phyloP scores from a whole-genome alignment of 345 rosid species.

The Microcos paniculata region DNA sequence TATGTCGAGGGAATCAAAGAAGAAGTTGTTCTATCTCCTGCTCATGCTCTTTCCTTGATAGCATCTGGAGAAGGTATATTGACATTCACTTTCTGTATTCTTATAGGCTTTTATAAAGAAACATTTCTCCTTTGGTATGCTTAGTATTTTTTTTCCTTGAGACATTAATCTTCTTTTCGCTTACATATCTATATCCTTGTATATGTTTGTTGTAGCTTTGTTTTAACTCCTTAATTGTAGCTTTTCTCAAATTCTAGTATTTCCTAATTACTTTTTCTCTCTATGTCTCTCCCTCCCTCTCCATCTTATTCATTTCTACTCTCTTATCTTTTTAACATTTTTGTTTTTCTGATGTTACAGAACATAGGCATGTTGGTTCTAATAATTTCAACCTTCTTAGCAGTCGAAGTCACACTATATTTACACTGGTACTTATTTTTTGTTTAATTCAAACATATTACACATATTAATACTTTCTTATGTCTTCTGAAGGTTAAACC shows the following conservation, averaged over 20 bases:
- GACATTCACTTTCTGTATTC: not conserved
- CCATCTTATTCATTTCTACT: conserved; percentile 11
- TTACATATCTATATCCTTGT: not conserved
- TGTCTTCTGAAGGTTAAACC: not conserved
- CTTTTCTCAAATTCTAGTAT: not conserved
- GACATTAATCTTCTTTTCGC: not conserved
- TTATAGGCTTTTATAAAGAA: not conserved
- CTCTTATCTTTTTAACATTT: conserved; percentile 14
- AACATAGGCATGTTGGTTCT: conserved; percentile 92
- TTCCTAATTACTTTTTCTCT: not conserved
- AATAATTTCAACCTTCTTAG: conserved; percentile 91
- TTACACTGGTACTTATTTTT: conserved; percentile 58
- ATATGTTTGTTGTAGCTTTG: not conserved
- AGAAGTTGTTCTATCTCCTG: conserved; percentile 97
- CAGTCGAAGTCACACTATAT: conserved; percentile 97
- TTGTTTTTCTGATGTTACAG: conserved; percentile 42
- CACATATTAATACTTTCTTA: not conserved
- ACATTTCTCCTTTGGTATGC: not conserved
- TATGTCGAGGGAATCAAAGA: conserved; percentile 90
- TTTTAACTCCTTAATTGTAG: not conserved
- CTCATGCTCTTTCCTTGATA: conserved; percentile 93
- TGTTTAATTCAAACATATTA: not conserved
- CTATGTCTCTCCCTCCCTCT: not conserved
- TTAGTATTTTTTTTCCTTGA: not conserved
- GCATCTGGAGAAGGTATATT: conserved; percentile 91